phyloP scores from a whole-genome alignment of 148 eudicot genomes.

The Camellia sinensis region DNA sequence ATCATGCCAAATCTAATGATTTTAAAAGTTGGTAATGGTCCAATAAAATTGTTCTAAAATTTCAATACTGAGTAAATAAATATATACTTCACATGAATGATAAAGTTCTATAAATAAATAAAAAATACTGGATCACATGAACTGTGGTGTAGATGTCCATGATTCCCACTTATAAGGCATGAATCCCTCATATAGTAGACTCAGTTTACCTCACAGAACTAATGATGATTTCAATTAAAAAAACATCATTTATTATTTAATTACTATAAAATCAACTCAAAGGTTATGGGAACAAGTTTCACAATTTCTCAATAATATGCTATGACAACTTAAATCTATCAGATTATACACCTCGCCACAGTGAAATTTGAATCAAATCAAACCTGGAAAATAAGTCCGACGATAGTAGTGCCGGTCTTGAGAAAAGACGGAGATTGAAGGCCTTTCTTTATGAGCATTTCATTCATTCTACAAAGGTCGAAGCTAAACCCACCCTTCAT shows the following conservation, averaged over 20 bases:
- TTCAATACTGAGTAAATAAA: neutral
- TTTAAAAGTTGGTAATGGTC: neutral
- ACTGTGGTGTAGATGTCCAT: neutral
- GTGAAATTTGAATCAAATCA: neutral
- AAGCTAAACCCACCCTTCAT: slow-evolving; percentile 67
- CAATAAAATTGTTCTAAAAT: neutral
- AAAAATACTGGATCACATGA: neutral
- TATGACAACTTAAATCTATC: neutral
- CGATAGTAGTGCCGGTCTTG: slow-evolving; percentile 82
- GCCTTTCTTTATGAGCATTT: slow-evolving; percentile 61
- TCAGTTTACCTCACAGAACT: neutral
- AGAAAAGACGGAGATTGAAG: slow-evolving; percentile 42
- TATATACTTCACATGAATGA: neutral
- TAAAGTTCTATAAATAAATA: neutral
- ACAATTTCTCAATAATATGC: neutral
- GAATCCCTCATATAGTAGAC: neutral
- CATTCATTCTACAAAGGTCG: slow-evolving; percentile 69
- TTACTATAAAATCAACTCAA: neutral
- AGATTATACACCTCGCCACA: neutral
- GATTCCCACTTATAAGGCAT: neutral
- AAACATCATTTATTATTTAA: neutral
- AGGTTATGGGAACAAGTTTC: neutral
- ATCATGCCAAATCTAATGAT: neutral
- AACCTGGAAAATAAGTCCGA: slow-evolving; percentile 72
- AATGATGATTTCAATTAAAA: neutral